phyloP scores from a whole-genome alignment of 2,329 filamentous ascomycete genomes.

The Parascedosporium putredinis region DNA sequence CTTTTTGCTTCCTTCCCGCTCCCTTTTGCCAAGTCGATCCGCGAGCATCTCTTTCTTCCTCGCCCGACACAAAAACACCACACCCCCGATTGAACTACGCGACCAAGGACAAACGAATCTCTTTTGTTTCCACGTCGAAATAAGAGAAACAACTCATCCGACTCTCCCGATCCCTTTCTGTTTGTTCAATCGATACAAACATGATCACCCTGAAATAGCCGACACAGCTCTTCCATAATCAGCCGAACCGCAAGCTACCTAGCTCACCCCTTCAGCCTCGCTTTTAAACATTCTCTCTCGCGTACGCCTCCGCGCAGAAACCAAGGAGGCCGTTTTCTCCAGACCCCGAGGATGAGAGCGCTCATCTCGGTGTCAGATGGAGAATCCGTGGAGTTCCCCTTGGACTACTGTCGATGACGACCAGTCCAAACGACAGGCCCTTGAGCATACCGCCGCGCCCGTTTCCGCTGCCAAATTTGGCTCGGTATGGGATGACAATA shows the following conservation, averaged over 20 bases:
- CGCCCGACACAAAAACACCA: no score
- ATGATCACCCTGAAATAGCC: not conserved
- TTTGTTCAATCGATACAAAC: no score
- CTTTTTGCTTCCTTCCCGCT: not conserved
- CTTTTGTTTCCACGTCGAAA: no score
- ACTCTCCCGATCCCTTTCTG: no score
- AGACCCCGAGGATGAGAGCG: slow-evolving; percentile 2
- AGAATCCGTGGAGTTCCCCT: slow-evolving; percentile 3
- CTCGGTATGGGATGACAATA: slow-evolving; percentile 2
- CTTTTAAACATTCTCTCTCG: not conserved
- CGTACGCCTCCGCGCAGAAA: not conserved
- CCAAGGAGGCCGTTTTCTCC: not conserved
- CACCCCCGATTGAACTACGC: no score
- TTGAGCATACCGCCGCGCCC: not conserved
- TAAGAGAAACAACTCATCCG: no score
- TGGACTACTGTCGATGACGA: slow-evolving; percentile 1
- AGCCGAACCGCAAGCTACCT: not conserved
- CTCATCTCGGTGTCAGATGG: not conserved
- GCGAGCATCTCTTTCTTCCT: no score
- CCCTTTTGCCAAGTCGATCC: not conserved
- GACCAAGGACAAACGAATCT: no score
- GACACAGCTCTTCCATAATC: not conserved
- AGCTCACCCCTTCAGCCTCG: not conserved
- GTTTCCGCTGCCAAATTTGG: not conserved
- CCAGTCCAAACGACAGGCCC: not conserved